phyloP scores from a whole-genome alignment of 108 stramenopile genomes.

The Schizochytrium sp. region DNA sequence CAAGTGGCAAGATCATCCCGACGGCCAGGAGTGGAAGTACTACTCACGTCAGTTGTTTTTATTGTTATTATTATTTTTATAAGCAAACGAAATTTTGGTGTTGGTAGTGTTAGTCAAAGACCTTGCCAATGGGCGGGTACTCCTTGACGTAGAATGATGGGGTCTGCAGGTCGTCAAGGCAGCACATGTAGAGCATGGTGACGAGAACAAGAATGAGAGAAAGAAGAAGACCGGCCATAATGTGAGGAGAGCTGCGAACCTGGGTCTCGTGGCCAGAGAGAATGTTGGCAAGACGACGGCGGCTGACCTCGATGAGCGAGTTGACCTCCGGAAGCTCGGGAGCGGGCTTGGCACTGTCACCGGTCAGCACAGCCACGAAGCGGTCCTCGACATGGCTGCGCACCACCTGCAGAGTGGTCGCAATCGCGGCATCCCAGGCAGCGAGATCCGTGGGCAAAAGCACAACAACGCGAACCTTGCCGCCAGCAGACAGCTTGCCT shows the following conservation, averaged over 20 bases:
- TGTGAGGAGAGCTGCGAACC: background rate
- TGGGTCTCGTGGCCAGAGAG: background rate
- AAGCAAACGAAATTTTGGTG: too few relatives aligned
- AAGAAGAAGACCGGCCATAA: background rate
- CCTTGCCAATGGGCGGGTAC: conserved; percentile 10
- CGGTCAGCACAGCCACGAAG: background rate
- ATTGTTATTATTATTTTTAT: too few relatives aligned
- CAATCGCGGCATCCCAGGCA: background rate
- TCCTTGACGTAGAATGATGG: background rate
- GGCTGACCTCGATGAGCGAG: background rate
- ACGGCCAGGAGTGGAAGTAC: too few relatives aligned
- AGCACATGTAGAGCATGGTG: background rate
- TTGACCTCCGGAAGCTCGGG: background rate
- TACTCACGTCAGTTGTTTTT: too few relatives aligned
- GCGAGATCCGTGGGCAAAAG: background rate
- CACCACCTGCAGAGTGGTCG: background rate
- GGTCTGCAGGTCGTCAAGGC: background rate
- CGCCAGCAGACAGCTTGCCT: background rate
- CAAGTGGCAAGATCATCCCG: too few relatives aligned
- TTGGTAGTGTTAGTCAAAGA: background rate
- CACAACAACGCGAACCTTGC: background rate
- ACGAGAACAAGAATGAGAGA: background rate
- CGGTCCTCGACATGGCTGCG: background rate
- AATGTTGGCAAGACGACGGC: background rate
- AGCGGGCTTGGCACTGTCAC: background rate